Conservation (phyloP, 768 basidiomycete genomes). For the Hericium coralloides region DNA sequence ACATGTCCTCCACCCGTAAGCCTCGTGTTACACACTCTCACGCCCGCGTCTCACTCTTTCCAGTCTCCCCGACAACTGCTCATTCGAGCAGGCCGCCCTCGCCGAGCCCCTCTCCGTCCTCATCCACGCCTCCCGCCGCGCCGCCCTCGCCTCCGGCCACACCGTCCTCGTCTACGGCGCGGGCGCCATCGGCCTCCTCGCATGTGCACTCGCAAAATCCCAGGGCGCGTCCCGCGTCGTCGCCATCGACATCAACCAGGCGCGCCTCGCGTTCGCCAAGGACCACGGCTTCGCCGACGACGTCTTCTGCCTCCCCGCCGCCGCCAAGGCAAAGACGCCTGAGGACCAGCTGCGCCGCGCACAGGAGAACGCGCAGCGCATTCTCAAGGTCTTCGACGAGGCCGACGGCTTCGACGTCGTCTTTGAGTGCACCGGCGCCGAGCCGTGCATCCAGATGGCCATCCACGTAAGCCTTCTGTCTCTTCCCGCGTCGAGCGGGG, state of each 20-base stretch:
- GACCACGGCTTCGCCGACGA: conserved; percentile 67
- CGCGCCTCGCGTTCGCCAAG: conserved; percentile 72
- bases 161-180: conserved; percentile 85
- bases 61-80: conserved; percentile 68
- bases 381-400: conserved; percentile 46
- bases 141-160: conserved; percentile 40
- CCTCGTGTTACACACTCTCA: not conserved
- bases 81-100: conserved; percentile 76
- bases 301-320: conserved; percentile 53
- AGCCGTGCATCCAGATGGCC: conserved; percentile 85
- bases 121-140: conserved; percentile 48
- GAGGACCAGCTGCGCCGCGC: conserved; percentile 52
- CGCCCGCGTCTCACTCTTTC: not conserved
- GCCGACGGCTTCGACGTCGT: conserved; percentile 85
- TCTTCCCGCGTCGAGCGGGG: not conserved
- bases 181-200: conserved; percentile 89
- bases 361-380: conserved; percentile 44
- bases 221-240: conserved; percentile 65
- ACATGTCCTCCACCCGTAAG: conserved; percentile 75
- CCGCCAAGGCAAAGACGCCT: conserved; percentile 35
- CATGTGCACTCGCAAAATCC: conserved; percentile 68
- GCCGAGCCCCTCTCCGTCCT: conserved; percentile 94
- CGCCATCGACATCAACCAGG: conserved; percentile 79
- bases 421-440: conserved; percentile 93
- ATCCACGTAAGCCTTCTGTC: conserved; percentile 59